Conservation (phyloP, 371 early-diverging fungal species). For the Actinomucor elegans region DNA sequence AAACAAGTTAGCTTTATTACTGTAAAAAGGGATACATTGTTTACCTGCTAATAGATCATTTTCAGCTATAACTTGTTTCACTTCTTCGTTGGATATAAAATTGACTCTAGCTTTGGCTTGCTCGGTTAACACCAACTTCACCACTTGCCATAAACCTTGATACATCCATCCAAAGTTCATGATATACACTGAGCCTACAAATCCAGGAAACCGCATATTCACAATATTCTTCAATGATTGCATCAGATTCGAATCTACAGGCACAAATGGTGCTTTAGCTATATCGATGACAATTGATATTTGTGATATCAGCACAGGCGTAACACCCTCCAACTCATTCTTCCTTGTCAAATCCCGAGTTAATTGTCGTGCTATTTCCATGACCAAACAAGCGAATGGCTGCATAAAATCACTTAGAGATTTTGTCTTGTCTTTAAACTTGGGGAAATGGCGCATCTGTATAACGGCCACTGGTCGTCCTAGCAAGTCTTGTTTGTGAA, state of each 20-base stretch:
- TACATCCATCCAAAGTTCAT: constrained; percentile 60
- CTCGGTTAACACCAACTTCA: constrained; percentile 41
- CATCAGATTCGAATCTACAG: constrained; percentile 37
- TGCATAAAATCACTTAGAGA: constrained; percentile 33
- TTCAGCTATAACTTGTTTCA: constrained; percentile 29
- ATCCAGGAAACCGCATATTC: constrained; percentile 41
- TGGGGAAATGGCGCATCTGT: constrained; percentile 46
- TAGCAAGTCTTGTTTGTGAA: constrained; percentile 41
- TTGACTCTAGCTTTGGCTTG: constrained; percentile 46
- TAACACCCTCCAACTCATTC: constrained; percentile 17
- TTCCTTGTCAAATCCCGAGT: constrained; percentile 38
- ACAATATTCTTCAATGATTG: constrained; percentile 26
- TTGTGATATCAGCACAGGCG: constrained; percentile 30
- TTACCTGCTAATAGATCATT: constrained; percentile 36
- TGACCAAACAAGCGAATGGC: constrained; percentile 46
- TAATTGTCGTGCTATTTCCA: constrained; percentile 47
- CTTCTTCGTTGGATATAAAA: constrained; percentile 32
- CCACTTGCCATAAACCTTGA: constrained; percentile 54
- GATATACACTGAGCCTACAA: constrained; percentile 46
- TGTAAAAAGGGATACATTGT: too few relatives aligned
- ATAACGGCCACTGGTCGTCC: constrained; percentile 46
- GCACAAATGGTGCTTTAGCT: constrained; percentile 45
- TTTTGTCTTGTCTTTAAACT: constrained; percentile 33
- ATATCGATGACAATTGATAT: constrained; percentile 46
- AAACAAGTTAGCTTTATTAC: too few relatives aligned